Conservation (phyloP, 2,329 filamentous ascomycete genomes). For the Fusarium pseudonygamai region DNA sequence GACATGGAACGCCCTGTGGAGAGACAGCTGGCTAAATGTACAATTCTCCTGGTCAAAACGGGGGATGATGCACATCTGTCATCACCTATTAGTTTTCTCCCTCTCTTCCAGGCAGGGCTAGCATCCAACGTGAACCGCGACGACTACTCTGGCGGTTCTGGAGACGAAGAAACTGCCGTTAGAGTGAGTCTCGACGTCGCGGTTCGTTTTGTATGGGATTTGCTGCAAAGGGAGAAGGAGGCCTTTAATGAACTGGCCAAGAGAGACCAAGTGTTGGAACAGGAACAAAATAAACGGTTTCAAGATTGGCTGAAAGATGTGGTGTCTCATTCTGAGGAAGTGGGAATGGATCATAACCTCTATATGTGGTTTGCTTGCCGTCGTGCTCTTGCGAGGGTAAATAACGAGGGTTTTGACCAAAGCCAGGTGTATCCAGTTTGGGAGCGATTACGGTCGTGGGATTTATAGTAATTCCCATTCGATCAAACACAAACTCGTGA, state of each 20-base stretch:
- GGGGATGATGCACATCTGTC: background rate
- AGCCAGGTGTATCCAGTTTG: background rate
- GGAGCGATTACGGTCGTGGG: background rate
- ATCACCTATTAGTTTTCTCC: background rate
- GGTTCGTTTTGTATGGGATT: background rate
- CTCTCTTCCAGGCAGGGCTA: background rate
- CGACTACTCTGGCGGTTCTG: background rate
- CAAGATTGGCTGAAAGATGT: background rate
- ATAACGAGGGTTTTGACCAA: background rate
- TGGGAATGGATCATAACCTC: background rate
- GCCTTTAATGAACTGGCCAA: fast-evolving
- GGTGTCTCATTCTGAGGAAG: background rate
- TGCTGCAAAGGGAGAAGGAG: background rate
- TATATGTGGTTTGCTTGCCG: background rate
- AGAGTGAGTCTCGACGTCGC: background rate
- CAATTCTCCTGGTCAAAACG: background rate
- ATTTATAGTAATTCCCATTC: background rate
- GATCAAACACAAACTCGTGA: background rate
- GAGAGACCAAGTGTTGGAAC: background rate
- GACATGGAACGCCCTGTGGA: background rate
- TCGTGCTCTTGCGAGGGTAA: background rate
- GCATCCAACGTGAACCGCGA: background rate
- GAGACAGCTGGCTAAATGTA: background rate
- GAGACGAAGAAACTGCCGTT: background rate
- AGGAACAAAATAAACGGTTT: background rate